These are phyloP conservation scores for Apiospora phragmitis DNA, from an alignment of 2,329 filamentous ascomycete species.

Conservation along the genomic window DNA sequence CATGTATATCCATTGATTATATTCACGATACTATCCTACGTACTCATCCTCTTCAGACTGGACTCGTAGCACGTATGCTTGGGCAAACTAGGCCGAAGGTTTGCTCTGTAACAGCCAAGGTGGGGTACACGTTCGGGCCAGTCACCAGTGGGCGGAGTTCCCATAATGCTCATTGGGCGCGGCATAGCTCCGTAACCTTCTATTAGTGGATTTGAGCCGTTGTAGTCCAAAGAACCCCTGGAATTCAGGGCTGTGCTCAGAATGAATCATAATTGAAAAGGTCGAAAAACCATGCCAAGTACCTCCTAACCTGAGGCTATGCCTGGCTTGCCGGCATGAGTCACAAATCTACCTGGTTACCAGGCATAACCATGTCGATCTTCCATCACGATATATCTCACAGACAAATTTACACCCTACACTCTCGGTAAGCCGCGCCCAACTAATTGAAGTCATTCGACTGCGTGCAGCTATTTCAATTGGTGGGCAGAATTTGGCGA, in stretches of 20 bases:
- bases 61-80: neutral
- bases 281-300: neutral
- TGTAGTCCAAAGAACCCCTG: neutral
- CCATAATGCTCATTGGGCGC: neutral
- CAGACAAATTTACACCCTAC: neutral
- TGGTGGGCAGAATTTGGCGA: neutral
- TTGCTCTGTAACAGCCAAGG: neutral
- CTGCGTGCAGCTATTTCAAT: neutral
- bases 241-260: neutral
- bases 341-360: neutral
- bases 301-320: neutral
- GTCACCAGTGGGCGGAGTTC: neutral
- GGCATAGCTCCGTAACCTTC: neutral
- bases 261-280: neutral
- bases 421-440: neutral
- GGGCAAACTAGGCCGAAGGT: neutral
- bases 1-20: neutral
- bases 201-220: neutral
- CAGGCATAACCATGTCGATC: neutral
- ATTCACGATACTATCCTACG: neutral
- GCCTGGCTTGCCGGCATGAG: constrained; percentile 4
- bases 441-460: neutral
- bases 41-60: neutral
- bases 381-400: neutral
- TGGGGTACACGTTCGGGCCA: neutral